A percentile compares a stretch with the other conserved stretches of the same genome.
Evolutionary conservation across 1,284 basidiomycete species (phyloP).

Genomic region (Naganishia albida): DNA sequence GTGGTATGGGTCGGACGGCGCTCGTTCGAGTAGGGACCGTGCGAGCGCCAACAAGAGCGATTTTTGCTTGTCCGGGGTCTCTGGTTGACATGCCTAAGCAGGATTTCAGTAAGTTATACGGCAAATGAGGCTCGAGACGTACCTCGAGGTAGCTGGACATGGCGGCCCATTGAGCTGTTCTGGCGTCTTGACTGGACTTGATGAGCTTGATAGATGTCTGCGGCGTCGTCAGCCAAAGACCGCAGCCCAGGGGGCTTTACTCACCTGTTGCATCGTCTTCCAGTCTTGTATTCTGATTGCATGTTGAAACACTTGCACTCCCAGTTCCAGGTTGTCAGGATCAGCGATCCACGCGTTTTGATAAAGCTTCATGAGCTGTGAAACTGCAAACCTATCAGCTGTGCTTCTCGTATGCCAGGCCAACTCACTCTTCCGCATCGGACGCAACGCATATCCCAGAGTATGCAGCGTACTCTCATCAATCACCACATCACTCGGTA

Average conservation of each 20-base stretch:
- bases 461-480: slow-evolving; percentile 25
- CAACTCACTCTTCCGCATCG: slow-evolving; percentile 25
- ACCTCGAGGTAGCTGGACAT: slow-evolving; percentile 32
- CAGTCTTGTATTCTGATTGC: slow-evolving; percentile 24
- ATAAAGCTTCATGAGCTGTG: slow-evolving; percentile 18
- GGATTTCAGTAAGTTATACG: background rate
- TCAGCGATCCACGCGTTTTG: slow-evolving; percentile 25
- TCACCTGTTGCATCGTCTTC: slow-evolving; percentile 23
- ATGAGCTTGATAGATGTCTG: slow-evolving; percentile 29
- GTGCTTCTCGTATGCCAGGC: too few species aligned
- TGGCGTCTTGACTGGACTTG: slow-evolving; percentile 22
- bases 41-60: slow-evolving; percentile 21
- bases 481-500: slow-evolving; percentile 25
- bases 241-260: background rate
- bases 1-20: slow-evolving; percentile 23
- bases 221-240: background rate
- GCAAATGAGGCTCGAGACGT: background rate
- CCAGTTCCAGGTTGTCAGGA: slow-evolving; percentile 23
- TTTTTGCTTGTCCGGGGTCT: slow-evolving; percentile 12
- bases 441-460: slow-evolving; percentile 22
- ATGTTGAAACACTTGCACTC: slow-evolving; percentile 28
- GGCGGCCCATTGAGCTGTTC: slow-evolving; percentile 31
- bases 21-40: slow-evolving; percentile 14
- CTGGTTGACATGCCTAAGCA: slow-evolving; percentile 17
- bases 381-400: background rate